Conservation (phyloP, 1,139 yeast species). For the Yamadazyma atmosphaerica region DNA sequence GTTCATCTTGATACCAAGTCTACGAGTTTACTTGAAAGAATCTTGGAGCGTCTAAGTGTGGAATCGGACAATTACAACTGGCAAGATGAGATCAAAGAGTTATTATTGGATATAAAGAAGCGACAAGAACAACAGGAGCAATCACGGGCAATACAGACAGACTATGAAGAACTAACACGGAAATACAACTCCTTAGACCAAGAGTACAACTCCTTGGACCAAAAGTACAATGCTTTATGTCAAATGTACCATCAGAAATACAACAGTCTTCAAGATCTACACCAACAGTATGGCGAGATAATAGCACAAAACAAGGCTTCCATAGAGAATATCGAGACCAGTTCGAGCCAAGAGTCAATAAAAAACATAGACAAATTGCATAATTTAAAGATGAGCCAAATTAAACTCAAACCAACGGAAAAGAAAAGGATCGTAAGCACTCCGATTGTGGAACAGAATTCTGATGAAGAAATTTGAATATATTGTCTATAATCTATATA, state of each 20-base stretch:
- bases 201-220: conserved; percentile 13
- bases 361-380: conserved; percentile 34
- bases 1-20: conserved; percentile 24
- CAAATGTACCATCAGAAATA: conserved; percentile 28
- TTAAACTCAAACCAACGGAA: conserved; percentile 12
- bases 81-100: conserved; percentile 6
- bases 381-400: conserved; percentile 22
- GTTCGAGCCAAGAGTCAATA: conserved; percentile 12
- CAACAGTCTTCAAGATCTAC: conserved; percentile 23
- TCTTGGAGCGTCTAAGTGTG: conserved; percentile 10
- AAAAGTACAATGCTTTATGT: conserved; percentile 24
- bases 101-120: neutral
- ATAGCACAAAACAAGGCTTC: conserved; percentile 11
- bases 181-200: conserved; percentile 4
- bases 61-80: conserved; percentile 4
- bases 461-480: neutral
- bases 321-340: conserved; percentile 6
- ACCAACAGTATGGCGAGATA: conserved; percentile 25
- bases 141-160: neutral
- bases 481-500: conserved; percentile 7
- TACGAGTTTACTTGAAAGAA: conserved; percentile 18
- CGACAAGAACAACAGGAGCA: neutral
- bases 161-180: neutral
- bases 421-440: conserved; percentile 36
- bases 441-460: conserved; percentile 17